Evolutionary conservation across 2,329 filamentous ascomycete species (phyloP), one percentile per base, ranked within the genome.

Genomic region (Lachnellula subtilissima): DNA sequence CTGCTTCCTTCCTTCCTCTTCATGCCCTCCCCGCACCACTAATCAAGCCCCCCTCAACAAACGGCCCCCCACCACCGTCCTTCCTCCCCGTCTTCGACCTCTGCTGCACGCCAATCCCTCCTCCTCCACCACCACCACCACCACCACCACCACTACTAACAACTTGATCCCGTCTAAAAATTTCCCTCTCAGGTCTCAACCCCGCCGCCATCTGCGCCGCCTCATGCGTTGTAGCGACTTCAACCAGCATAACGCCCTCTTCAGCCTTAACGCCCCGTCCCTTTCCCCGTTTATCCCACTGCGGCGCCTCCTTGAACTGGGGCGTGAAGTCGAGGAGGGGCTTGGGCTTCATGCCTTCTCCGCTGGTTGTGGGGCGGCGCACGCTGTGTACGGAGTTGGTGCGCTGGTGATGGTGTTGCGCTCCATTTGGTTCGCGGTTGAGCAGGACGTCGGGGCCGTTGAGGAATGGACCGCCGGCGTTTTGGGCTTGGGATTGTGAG

Each of bases 271-370:
- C 70, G 19, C 75, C 76, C 46, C 72, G 73, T 4, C 82, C 83
- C 57, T 78, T 78, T 15, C 78, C 75, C 49, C 80, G 79, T 48
- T 75, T 76, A 52, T 75, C 71, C 65, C 79, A 78, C 69, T 86
- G 77, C 17, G 85, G 85, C 6, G 85, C 78, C 59, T 88, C 85
- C 50, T 79, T 76, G 65, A 86, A 87, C 49, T 77, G 75, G 0
- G 84, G 83, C 0, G 84, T 85, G 42, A 91, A 76, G 65, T 89
- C 87, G 32, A 91, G 72, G 5, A 91, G 76, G 1, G 88, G 87
- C 59, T 83, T 84, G 0, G 62, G 64, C 22, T 19, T 19, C 19
- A 57, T 56, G 3, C 50, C 50, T 5, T 19, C 54, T 7, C 45
- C 48, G 23, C 39, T 17, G 36, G 55, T 3, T 19, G 52, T 39